phyloP scores from a whole-genome alignment of 768 basidiomycete genomes.

The Boletus huronensis region DNA sequence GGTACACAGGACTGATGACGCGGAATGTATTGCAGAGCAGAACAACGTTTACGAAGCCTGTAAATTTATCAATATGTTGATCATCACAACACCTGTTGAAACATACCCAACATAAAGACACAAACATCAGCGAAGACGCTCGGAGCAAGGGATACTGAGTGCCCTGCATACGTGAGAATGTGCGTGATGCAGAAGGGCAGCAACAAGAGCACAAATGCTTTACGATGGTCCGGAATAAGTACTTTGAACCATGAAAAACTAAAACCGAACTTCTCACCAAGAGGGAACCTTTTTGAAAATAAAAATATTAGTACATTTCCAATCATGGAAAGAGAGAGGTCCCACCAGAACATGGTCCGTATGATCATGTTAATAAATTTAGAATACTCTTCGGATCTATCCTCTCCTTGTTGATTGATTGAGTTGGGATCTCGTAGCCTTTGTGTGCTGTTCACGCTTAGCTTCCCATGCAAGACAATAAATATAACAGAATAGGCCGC shows the following conservation, averaged over 20 bases:
- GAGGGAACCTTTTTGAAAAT: slow-evolving; percentile 46
- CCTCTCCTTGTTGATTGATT: slow-evolving; percentile 46
- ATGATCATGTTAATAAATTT: slow-evolving; percentile 60
- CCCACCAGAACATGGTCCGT: slow-evolving; percentile 68
- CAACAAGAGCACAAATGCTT: slow-evolving; percentile 58
- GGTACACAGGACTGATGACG: slow-evolving; percentile 52
- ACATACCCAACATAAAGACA: slow-evolving; percentile 54
- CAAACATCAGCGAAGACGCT: slow-evolving; percentile 50
- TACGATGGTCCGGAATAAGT: slow-evolving; percentile 5
- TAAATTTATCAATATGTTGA: slow-evolving; percentile 1
- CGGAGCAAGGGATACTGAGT: slow-evolving; percentile 42
- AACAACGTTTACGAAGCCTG: slow-evolving; percentile 62
- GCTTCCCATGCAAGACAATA: slow-evolving; percentile 55
- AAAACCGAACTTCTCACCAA: slow-evolving; percentile 41
- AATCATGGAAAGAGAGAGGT: slow-evolving; percentile 3
- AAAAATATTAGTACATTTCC: slow-evolving; percentile 3
- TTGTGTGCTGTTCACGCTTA: slow-evolving; percentile 48
- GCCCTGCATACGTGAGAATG: slow-evolving; percentile 47
- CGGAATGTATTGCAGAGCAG: slow-evolving; percentile 70
- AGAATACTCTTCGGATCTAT: slow-evolving; percentile 47
- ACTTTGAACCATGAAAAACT: neutral
- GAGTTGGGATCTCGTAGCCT: slow-evolving; percentile 49
- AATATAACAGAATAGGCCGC: slow-evolving; percentile 60
- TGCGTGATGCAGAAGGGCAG: slow-evolving; percentile 56
- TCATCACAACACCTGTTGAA: neutral